Conservation (phyloP, 768 basidiomycete species). For the Leccinum boreale region DNA sequence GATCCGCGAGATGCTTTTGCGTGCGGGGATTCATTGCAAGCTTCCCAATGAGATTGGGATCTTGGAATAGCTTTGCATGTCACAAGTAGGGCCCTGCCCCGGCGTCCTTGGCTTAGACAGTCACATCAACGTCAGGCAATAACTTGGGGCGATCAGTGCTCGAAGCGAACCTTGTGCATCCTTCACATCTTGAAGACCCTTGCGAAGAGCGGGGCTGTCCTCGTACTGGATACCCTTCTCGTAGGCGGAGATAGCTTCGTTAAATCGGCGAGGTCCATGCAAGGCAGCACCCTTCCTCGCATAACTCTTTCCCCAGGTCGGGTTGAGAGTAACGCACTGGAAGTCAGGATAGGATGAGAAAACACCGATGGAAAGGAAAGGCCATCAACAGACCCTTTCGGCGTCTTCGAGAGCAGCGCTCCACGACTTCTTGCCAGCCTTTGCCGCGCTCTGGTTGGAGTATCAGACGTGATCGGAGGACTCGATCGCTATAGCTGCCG, state of each 20-base stretch:
- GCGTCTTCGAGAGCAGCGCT: constrained; percentile 79
- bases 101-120: constrained; percentile 34
- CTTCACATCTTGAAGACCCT: constrained; percentile 85
- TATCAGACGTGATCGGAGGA: constrained; percentile 83
- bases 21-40: constrained; percentile 87
- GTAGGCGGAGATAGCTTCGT: constrained; percentile 83
- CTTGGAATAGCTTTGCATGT: constrained; percentile 73
- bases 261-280: constrained; percentile 75
- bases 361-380: neutral
- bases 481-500: constrained; percentile 81
- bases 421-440: constrained; percentile 82
- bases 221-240: constrained; percentile 79
- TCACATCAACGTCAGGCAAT: constrained; percentile 1
- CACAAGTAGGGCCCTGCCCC: constrained; percentile 46
- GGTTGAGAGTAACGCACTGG: constrained; percentile 77
- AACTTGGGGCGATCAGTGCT: neutral
- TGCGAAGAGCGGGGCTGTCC: constrained; percentile 76
- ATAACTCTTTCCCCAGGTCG: constrained; percentile 87
- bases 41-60: constrained; percentile 80
- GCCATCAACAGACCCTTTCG: constrained; percentile 59
- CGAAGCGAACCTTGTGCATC: constrained; percentile 67
- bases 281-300: constrained; percentile 91
- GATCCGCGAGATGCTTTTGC: constrained; percentile 78
- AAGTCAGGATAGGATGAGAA: neutral
- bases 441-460: constrained; percentile 90